Percentiles rank a stretch among this genome's conserved stretches.
These are phyloP conservation scores for Ophiostoma ulmi DNA, from an alignment of 2,329 filamentous ascomycete species.

Conservation along the genomic window DNA sequence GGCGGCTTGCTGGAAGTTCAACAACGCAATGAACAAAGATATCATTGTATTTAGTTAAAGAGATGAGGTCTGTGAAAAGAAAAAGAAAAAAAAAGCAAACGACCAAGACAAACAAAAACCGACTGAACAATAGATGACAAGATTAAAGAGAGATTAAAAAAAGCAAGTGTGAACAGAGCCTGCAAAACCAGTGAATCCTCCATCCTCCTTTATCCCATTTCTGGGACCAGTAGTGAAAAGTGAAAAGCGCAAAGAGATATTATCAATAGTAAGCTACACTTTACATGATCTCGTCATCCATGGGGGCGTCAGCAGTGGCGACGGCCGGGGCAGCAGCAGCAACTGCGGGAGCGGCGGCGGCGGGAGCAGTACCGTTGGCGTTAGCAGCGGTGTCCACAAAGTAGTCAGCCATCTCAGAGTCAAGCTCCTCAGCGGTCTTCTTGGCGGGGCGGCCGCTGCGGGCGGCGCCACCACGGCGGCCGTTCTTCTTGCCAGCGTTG, in stretches of 20 bases:
- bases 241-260: background rate
- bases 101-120: constrained; percentile 3
- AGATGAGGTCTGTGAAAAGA: constrained; percentile 7
- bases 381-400: constrained; percentile 55
- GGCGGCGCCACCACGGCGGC: constrained; percentile 33
- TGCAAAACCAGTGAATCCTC: background rate
- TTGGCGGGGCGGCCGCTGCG: constrained; percentile 63
- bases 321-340: constrained; percentile 42
- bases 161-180: constrained; percentile 2
- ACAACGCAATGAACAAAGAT: constrained; percentile 60
- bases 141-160: background rate
- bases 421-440: constrained; percentile 93
- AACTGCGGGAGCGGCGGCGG: constrained; percentile 35
- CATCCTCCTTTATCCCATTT: background rate
- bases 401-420: constrained; percentile 97
- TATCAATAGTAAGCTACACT: background rate
- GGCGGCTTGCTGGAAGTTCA: constrained; percentile 77
- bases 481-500: constrained; percentile 45
- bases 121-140: background rate
- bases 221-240: background rate
- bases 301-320: constrained; percentile 52
- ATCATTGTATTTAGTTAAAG: background rate
- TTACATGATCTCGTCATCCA: constrained; percentile 61
- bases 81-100: constrained; percentile 1
- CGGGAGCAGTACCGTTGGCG: constrained; percentile 36